phyloP scores from a whole-genome alignment of 805 yeast species.

The Barnettozyma populi region DNA sequence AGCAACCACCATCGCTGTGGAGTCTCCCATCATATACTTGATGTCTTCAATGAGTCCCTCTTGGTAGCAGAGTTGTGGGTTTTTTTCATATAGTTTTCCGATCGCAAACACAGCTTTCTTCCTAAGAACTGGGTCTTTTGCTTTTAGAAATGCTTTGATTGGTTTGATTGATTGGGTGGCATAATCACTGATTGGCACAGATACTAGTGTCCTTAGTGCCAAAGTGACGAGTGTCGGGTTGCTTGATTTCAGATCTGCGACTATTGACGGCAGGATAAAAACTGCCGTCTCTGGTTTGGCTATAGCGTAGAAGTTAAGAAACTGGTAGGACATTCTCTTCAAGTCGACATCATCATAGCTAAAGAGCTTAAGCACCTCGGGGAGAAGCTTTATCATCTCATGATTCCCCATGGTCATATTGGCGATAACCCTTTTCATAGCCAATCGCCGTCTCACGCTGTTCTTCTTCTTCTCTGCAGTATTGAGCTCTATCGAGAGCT shows the following conservation, averaged over 20 bases:
- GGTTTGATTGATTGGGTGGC: conserved; percentile 39
- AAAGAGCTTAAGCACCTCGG: conserved; percentile 55
- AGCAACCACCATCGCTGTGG: conserved; percentile 56
- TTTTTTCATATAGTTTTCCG: conserved; percentile 58
- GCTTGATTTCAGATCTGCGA: conserved; percentile 45
- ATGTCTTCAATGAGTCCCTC: conserved; percentile 41
- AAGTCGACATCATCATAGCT: conserved; percentile 59
- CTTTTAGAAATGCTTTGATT: conserved; percentile 34
- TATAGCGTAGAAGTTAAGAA: conserved; percentile 53
- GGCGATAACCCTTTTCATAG: conserved; percentile 70
- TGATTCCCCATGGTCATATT: conserved; percentile 78
- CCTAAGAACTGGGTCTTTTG: conserved; percentile 53
- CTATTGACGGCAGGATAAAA: conserved; percentile 50
- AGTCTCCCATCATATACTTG: conserved; percentile 51
- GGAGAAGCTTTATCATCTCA: conserved; percentile 64
- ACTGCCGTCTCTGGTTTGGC: conserved; percentile 50
- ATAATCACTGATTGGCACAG: conserved; percentile 51
- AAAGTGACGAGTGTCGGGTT: conserved; percentile 49
- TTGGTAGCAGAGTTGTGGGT: conserved; percentile 39
- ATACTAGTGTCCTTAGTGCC: conserved; percentile 58
- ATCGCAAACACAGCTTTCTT: conserved; percentile 67
- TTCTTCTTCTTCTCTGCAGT: conserved; percentile 35
- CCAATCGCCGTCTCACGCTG: conserved; percentile 35
- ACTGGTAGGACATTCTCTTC: conserved; percentile 67
- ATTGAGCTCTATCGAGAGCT: conserved; percentile 29